Conservation (phyloP, 2,329 filamentous ascomycete species). For the Pseudogymnoascus sp. region DNA sequence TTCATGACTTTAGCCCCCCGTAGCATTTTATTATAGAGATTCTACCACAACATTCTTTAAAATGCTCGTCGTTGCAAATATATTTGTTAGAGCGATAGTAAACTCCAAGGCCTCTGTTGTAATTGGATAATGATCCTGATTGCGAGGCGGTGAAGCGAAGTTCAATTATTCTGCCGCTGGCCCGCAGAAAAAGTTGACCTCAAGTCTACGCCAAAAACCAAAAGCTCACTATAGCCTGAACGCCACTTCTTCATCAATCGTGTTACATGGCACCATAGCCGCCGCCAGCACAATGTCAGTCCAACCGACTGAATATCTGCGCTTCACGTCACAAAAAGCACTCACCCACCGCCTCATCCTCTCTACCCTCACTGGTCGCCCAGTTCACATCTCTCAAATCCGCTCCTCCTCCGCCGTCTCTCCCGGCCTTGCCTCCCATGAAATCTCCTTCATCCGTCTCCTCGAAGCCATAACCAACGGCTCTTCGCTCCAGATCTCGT, state of each 20-base stretch:
- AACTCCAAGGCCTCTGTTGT: background rate
- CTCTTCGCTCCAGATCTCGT: slow-evolving; percentile 87
- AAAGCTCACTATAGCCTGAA: background rate
- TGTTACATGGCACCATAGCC: slow-evolving; percentile 6
- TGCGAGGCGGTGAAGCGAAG: slow-evolving; percentile 6
- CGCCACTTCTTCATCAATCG: background rate
- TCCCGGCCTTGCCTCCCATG: slow-evolving; percentile 82
- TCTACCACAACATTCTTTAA: background rate
- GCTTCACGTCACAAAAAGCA: slow-evolving; percentile 76
- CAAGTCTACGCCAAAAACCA: slow-evolving; percentile 1
- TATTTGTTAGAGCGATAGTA: background rate
- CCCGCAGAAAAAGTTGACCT: slow-evolving; percentile 8
- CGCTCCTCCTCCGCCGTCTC: slow-evolving; percentile 76
- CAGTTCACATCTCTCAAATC: slow-evolving; percentile 90
- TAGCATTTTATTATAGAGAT: background rate
- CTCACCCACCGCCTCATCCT: slow-evolving; percentile 80
- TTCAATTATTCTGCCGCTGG: slow-evolving; percentile 1
- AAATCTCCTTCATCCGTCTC: slow-evolving; percentile 91
- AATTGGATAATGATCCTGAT: slow-evolving; percentile 7
- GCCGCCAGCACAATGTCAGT: slow-evolving; percentile 21
- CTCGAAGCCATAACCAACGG: slow-evolving; percentile 94
- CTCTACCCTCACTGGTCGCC: slow-evolving; percentile 80
- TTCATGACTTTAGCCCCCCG: no score
- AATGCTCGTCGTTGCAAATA: background rate
- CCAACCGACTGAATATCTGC: slow-evolving; percentile 42